These are phyloP conservation scores for Blastobotrys robertii DNA, from an alignment of 805 yeast genomes.

Conservation along the genomic window DNA sequence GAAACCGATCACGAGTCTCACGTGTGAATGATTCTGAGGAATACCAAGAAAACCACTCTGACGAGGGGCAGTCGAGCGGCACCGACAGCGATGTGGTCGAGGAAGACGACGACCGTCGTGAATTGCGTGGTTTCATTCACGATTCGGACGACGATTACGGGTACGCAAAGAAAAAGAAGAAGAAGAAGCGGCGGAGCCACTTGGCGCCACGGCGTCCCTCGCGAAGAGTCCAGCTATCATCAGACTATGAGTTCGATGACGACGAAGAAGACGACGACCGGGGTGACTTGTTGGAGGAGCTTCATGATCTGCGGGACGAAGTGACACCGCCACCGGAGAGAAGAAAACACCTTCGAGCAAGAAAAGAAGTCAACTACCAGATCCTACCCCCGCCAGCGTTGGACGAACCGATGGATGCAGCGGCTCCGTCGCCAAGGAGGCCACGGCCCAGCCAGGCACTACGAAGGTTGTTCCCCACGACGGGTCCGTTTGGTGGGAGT, in stretches of 20 bases:
- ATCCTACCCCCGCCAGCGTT: conserved; percentile 69
- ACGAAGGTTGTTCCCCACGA: conserved; percentile 71
- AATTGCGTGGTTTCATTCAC: conserved; percentile 5
- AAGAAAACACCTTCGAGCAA: conserved; percentile 39
- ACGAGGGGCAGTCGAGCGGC: conserved; percentile 4
- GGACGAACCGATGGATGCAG: conserved; percentile 27
- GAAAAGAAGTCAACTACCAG: conserved; percentile 69
- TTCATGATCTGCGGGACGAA: conserved; percentile 16
- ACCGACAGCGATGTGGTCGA: conserved; percentile 1
- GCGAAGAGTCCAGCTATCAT: neutral
- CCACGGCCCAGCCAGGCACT: conserved; percentile 35
- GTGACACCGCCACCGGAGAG: conserved; percentile 38
- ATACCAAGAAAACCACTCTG: neutral
- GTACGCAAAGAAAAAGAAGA: neutral
- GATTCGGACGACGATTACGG: conserved; percentile 8
- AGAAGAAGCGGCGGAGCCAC: neutral
- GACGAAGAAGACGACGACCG: conserved; percentile 6
- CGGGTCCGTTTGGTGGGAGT: conserved; percentile 97
- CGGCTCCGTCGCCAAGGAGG: conserved; percentile 23
- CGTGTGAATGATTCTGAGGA: neutral
- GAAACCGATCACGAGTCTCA: conserved; percentile 3
- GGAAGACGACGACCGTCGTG: conserved; percentile 4
- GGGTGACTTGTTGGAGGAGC: conserved; percentile 12
- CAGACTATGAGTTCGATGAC: conserved; percentile 6
- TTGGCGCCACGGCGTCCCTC: neutral